Evolutionary conservation across 192 early-diverging fungal genomes (phyloP), one percentile per base, ranked within the genome.

Genomic region (Cetraspora pellucida): DNA sequence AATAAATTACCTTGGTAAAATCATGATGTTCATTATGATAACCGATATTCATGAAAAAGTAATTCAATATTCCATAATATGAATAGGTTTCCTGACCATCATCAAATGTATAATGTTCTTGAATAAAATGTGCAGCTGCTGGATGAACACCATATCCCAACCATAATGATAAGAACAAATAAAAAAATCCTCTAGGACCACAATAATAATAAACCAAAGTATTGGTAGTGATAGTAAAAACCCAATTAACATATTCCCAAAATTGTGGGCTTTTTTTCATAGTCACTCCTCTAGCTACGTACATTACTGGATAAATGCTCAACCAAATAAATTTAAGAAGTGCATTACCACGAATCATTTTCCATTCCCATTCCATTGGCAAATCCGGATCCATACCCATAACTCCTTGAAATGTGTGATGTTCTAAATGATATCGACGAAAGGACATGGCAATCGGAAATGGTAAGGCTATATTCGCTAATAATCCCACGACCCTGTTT

Each of bases 21-120:
- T 98, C 97, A 85, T 98, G 96, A 89, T 98, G 97, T 87, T 98
- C 97, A 82, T 95, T 97, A 85, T 98, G 97, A 82, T 94, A 95
- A 50, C 97, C 97, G 77, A 97, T 93, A 89, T 98, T 98, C 85
- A 96, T 90, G 81, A 92, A 93, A 50, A 94, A 86, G 58, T 82
- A 81, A 87, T 98, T 98, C 58, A 95, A 83, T 67, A 87, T 84
- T 27, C 96, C 96, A 75, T 98, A 98, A 91, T 98, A 98, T 75
- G 93, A 95, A 85, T 98, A 98, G 2, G 96, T 98, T 79, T 98
- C 96, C 79, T 95, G 92, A 11, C 94, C 96, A 75, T 95, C 90
- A 57, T 90, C 90, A 87, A 95, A 96, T 2, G 94, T 95, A 81
- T 95, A 98, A 84, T 98, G 97, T 86, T 98, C 97, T 84, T 95